phyloP scores from a whole-genome alignment of 1,284 basidiomycete species.

The Neolentinus lepideus region DNA sequence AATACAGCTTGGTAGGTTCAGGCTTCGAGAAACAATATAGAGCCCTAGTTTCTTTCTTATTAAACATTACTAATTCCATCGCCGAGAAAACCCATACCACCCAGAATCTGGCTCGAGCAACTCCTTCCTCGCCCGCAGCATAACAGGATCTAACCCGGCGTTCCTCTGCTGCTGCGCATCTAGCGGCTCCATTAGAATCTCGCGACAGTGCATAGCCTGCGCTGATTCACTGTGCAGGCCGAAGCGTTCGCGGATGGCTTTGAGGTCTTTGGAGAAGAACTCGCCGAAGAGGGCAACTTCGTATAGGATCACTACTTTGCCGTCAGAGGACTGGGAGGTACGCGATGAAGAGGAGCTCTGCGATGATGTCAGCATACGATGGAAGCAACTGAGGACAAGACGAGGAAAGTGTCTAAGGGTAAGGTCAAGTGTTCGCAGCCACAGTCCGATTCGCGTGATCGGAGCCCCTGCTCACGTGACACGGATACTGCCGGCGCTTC shows the following conservation, averaged over 20 bases:
- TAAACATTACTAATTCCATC: background rate
- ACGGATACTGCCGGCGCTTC: no score
- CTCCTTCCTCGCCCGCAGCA: slow-evolving; percentile 69
- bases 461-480: no score
- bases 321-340: background rate
- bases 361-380: background rate
- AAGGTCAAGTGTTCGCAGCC: background rate
- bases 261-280: slow-evolving; percentile 43
- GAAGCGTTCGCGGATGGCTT: slow-evolving; percentile 66
- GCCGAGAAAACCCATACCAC: slow-evolving; percentile 38
- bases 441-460: no score
- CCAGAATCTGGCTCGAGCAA: slow-evolving; percentile 47
- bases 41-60: slow-evolving; percentile 36
- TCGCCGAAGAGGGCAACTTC: slow-evolving; percentile 76
- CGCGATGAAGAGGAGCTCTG: background rate
- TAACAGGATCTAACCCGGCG: slow-evolving; percentile 51
- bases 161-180: slow-evolving; percentile 56
- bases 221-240: slow-evolving; percentile 72
- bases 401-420: no score
- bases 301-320: slow-evolving; percentile 28
- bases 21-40: slow-evolving; percentile 74
- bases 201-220: slow-evolving; percentile 58
- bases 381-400: background rate
- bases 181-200: slow-evolving; percentile 69
- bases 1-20: slow-evolving; percentile 68